A percentile compares a stretch with the other conserved stretches of the same genome.
phyloP scores from a whole-genome alignment of 192 early-diverging fungal genomes.

The Rhizophagus sp. region DNA sequence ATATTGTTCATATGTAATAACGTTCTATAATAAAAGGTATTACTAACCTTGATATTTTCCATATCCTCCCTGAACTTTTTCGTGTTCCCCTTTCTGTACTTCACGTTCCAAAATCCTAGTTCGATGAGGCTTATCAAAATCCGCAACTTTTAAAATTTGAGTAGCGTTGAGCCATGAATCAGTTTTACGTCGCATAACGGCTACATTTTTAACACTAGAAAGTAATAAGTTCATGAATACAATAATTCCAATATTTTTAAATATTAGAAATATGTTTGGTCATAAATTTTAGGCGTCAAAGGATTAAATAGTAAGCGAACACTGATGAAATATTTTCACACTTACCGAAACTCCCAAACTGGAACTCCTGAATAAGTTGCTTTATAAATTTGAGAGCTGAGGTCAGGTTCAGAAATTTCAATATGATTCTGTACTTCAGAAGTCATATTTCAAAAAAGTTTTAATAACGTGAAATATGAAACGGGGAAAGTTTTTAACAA shows the following conservation, averaged over 20 bases:
- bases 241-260: background rate
- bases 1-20: background rate
- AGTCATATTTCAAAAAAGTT: background rate
- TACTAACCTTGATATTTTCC: conserved; percentile 91
- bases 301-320: background rate
- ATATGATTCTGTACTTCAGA: background rate
- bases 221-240: background rate
- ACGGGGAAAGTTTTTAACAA: background rate
- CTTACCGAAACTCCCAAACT: conserved; percentile 92
- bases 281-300: background rate
- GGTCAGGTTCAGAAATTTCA: conserved; percentile 13
- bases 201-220: conserved; percentile 39
- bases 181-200: conserved; percentile 64
- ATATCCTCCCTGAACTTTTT: conserved; percentile 98
- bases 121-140: conserved; percentile 88
- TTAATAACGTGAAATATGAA: conserved; percentile 2
- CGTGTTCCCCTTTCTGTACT: conserved; percentile 82
- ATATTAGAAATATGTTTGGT: background rate
- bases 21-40: background rate
- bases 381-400: conserved; percentile 63
- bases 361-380: conserved; percentile 93
- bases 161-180: conserved; percentile 97
- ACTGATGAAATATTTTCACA: conserved; percentile 69
- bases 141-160: conserved; percentile 96
- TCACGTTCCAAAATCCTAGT: conserved; percentile 95